phyloP scores from a whole-genome alignment of 2,329 filamentous ascomycete species.

The Hypoxylon sp. region DNA sequence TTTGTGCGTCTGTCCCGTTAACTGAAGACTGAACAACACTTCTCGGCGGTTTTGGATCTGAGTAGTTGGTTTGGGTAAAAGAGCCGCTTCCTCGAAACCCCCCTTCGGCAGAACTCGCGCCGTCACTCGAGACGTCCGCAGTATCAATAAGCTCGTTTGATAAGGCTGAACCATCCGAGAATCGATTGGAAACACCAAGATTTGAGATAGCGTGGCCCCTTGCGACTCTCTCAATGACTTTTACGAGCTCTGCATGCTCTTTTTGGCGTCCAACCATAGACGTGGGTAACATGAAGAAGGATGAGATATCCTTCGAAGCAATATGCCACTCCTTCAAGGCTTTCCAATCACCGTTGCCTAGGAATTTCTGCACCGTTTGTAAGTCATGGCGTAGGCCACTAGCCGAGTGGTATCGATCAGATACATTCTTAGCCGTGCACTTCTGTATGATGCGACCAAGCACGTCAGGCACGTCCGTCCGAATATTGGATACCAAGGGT shows the following conservation, averaged over 20 bases:
- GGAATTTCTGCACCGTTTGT: constrained; percentile 76
- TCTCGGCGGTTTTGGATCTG: constrained; percentile 57
- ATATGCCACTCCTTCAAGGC: constrained; percentile 80
- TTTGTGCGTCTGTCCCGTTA: constrained; percentile 46
- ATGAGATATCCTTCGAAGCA: constrained; percentile 87
- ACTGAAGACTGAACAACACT: constrained; percentile 58
- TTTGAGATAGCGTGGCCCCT: constrained; percentile 68
- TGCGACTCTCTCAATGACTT: constrained; percentile 81
- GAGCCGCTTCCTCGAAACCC: constrained; percentile 63
- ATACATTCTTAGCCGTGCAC: constrained; percentile 89
- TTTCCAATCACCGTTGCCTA: constrained; percentile 79
- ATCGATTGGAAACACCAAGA: constrained; percentile 58
- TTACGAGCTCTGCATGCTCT: constrained; percentile 77
- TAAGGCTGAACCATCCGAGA: constrained; percentile 67
- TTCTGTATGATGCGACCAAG: constrained; percentile 87
- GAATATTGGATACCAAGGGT: constrained; percentile 78
- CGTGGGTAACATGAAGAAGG: constrained; percentile 88
- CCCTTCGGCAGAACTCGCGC: constrained; percentile 68
- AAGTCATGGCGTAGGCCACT: constrained; percentile 89
- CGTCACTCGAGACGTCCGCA: constrained; percentile 70
- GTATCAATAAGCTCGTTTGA: constrained; percentile 63
- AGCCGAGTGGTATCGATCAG: constrained; percentile 89
- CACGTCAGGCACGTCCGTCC: constrained; percentile 86
- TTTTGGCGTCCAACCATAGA: constrained; percentile 82
- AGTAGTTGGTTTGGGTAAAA: constrained; percentile 59